phyloP scores from a whole-genome alignment of 176 grass and related monocot species.

The Bonia amplexicaulis region DNA sequence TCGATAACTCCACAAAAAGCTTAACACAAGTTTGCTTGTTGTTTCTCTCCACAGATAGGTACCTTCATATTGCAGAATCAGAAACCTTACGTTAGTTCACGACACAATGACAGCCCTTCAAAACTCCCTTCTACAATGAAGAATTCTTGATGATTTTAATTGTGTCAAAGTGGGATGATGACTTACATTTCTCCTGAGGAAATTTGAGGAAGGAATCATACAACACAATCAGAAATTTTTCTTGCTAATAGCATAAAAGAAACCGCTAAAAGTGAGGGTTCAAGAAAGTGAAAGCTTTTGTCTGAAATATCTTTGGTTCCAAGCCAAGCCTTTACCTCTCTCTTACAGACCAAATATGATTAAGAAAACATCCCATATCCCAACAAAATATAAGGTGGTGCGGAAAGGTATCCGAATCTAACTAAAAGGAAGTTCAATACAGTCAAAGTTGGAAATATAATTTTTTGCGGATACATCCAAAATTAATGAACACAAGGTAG shows the following conservation, averaged over 20 bases:
- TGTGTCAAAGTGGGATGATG: neutral
- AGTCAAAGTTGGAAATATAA: neutral
- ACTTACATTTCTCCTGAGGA: neutral
- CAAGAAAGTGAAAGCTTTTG: constrained; percentile 2
- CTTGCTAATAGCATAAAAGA: neutral
- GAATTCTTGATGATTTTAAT: neutral
- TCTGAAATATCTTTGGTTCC: constrained; percentile 28
- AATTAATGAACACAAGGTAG: neutral
- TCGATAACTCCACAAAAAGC: constrained; percentile 66
- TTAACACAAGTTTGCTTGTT: constrained; percentile 86
- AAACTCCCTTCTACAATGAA: neutral
- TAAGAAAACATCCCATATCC: constrained; percentile 11
- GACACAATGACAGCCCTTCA: neutral
- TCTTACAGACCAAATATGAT: neutral
- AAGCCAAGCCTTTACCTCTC: constrained; percentile 5
- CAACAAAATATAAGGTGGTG: neutral
- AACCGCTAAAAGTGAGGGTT: neutral
- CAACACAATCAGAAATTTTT: neutral
- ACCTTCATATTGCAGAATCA: constrained; percentile 50
- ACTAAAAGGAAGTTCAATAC: neutral
- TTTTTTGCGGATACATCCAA: neutral
- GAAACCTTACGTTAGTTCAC: constrained; percentile 1
- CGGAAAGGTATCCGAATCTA: neutral
- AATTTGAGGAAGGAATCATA: neutral
- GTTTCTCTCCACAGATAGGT: constrained; percentile 88